A percentile compares a stretch with the other conserved stretches of the same genome.
phyloP scores from a whole-genome alignment of 805 yeast species.

The Cyberlindnera mycetangii region DNA sequence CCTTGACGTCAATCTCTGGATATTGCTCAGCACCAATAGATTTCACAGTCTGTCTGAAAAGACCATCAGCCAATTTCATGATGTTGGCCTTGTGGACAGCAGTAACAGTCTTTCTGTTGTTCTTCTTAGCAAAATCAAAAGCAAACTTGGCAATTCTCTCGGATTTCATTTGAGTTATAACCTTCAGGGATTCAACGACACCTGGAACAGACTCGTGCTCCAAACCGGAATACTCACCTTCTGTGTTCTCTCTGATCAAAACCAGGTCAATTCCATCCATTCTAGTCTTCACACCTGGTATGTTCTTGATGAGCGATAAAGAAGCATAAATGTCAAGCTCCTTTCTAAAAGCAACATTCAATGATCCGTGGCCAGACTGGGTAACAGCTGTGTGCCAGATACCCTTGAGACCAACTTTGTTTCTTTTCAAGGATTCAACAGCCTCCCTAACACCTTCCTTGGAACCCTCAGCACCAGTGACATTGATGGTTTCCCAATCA shows the following conservation, averaged over 20 bases:
- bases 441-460: slow-evolving; percentile 74
- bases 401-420: slow-evolving; percentile 96
- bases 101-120: slow-evolving; percentile 88
- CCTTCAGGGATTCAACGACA: slow-evolving; percentile 94
- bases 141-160: slow-evolving; percentile 98
- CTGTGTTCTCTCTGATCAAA: slow-evolving; percentile 97
- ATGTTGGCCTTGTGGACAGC: slow-evolving; percentile 99
- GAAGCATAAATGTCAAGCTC: slow-evolving; percentile 95
- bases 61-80: slow-evolving; percentile 98
- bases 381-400: slow-evolving; percentile 88
- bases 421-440: slow-evolving; percentile 87
- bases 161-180: slow-evolving; percentile 89
- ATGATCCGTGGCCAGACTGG: slow-evolving; percentile 74
- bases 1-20: slow-evolving; percentile 79
- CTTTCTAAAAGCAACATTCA: slow-evolving; percentile 95
- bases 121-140: slow-evolving; percentile 89
- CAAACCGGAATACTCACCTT: slow-evolving; percentile 98
- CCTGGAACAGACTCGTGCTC: slow-evolving; percentile 98
- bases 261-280: slow-evolving; percentile 88
- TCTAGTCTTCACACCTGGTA: slow-evolving; percentile 92
- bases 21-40: slow-evolving; percentile 82
- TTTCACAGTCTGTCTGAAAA: slow-evolving; percentile 91
- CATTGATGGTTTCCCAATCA: slow-evolving; percentile 85
- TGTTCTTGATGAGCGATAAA: slow-evolving; percentile 86
- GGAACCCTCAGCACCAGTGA: slow-evolving; percentile 52